phyloP scores from a whole-genome alignment of 2,329 filamentous ascomycete species.

The Penicillium frequentans region DNA sequence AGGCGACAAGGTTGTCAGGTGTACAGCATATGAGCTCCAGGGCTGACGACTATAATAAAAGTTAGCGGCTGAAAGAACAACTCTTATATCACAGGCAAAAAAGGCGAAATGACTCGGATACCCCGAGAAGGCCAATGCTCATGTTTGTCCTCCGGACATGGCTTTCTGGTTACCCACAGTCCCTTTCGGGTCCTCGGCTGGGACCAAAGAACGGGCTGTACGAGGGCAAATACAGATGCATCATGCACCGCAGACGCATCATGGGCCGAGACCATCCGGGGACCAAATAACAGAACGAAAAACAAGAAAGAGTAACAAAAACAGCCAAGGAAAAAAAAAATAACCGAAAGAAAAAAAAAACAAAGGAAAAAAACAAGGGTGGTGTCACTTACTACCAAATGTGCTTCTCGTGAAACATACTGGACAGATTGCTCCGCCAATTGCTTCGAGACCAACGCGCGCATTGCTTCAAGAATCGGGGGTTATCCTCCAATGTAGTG shows the following conservation, averaged over 20 bases:
- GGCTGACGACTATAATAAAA: slow-evolving; percentile 68
- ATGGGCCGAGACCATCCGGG: background rate
- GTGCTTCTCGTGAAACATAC: slow-evolving; percentile 76
- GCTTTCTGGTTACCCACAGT: slow-evolving; percentile 1
- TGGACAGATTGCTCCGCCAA: slow-evolving; percentile 95
- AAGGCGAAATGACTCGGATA: background rate
- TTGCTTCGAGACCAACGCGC: slow-evolving; percentile 95
- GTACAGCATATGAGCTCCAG: slow-evolving; percentile 91
- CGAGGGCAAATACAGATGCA: slow-evolving; percentile 1
- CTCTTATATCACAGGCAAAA: background rate
- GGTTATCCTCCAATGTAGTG: slow-evolving; percentile 86
- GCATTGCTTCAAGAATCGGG: slow-evolving; percentile 90
- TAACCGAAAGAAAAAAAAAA: background rate
- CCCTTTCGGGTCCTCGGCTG: background rate
- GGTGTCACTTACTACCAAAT: slow-evolving; percentile 75
- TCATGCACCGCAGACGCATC: slow-evolving; percentile 1
- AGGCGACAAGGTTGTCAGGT: slow-evolving; percentile 89
- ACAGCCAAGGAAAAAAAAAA: background rate
- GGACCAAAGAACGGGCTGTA: background rate
- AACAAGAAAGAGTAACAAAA: slow-evolving; percentile 5
- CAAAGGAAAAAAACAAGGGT: background rate
- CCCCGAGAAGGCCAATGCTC: background rate
- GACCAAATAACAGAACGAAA: background rate
- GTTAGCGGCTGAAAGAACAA: slow-evolving; percentile 27
- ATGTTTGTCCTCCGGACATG: background rate